Percentiles rank a stretch among this genome's conserved stretches.
Evolutionary conservation across 805 yeast genomes (phyloP).

Genomic region (Dipodascopsis uninucleata): DNA sequence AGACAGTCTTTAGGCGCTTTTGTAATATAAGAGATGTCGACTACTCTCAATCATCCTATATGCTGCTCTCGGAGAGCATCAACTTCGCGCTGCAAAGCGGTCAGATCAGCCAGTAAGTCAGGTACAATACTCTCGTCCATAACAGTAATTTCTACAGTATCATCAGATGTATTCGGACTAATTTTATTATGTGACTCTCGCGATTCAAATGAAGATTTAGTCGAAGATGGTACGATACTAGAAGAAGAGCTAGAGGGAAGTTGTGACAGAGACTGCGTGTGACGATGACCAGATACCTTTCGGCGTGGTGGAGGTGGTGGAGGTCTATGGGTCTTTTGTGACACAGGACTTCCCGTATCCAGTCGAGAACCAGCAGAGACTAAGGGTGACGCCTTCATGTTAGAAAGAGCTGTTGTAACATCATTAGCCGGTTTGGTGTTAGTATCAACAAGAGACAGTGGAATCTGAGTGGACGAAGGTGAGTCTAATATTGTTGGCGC

Average conservation of each 20-base stretch:
- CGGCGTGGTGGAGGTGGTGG: constrained; percentile 18
- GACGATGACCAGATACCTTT: constrained; percentile 8
- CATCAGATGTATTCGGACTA: constrained; percentile 3
- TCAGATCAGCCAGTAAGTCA: constrained; percentile 27
- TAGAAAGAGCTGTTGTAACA: no score
- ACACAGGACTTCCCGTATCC: no score
- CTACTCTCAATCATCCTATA: no score
- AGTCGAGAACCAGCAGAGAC: no score
- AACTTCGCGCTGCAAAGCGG: constrained; percentile 23
- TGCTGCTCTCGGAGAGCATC: constrained; percentile 23
- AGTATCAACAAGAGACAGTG: no score
- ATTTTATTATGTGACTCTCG: no score
- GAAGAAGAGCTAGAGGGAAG: constrained; percentile 7
- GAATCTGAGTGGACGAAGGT: no score
- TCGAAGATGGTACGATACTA: constrained; percentile 1
- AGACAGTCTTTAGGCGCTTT: no score
- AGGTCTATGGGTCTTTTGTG: background rate
- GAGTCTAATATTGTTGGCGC: no score
- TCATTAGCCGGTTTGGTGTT: no score
- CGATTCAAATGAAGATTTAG: background rate
- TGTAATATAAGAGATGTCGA: no score
- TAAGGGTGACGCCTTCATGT: no score
- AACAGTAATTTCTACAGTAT: background rate
- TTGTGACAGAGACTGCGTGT: constrained; percentile 10
- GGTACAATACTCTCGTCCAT: constrained; percentile 10